Conservation (phyloP, 2,329 filamentous ascomycete species). For the Teratosphaeria epicoccoides region DNA sequence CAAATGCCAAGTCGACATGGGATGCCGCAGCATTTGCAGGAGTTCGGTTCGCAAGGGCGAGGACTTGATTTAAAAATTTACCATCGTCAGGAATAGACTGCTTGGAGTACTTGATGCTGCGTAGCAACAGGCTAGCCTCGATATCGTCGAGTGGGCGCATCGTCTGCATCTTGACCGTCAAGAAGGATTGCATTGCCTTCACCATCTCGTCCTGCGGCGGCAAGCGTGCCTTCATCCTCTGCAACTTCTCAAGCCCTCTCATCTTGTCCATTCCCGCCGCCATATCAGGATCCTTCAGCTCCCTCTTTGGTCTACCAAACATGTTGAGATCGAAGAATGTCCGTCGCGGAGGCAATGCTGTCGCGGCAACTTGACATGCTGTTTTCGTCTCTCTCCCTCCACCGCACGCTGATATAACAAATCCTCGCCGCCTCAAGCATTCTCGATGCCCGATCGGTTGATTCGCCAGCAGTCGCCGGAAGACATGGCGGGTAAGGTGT, state of each 20-base stretch:
- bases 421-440: conserved; percentile 31
- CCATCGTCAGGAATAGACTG: background rate
- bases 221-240: conserved; percentile 52
- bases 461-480: conserved; percentile 46
- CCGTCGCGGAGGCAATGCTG: conserved; percentile 28
- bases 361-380: background rate
- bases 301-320: conserved; percentile 46
- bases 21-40: background rate
- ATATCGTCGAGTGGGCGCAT: conserved; percentile 49
- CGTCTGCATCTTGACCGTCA: conserved; percentile 35
- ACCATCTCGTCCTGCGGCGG: conserved; percentile 54
- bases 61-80: background rate
- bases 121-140: conserved; percentile 51
- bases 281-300: conserved; percentile 50
- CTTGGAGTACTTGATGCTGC: conserved; percentile 51
- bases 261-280: conserved; percentile 64
- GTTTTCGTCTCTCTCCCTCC: background rate
- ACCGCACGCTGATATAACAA: conserved; percentile 10
- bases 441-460: conserved; percentile 37
- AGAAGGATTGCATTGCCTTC: conserved; percentile 54
- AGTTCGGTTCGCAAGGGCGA: too few species aligned
- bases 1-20: background rate
- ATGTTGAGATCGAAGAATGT: conserved; percentile 51
- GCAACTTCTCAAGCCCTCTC: conserved; percentile 54
- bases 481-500: conserved; percentile 50